Conservation (phyloP, 1,284 basidiomycete genomes). For the Tremellales sp. region DNA sequence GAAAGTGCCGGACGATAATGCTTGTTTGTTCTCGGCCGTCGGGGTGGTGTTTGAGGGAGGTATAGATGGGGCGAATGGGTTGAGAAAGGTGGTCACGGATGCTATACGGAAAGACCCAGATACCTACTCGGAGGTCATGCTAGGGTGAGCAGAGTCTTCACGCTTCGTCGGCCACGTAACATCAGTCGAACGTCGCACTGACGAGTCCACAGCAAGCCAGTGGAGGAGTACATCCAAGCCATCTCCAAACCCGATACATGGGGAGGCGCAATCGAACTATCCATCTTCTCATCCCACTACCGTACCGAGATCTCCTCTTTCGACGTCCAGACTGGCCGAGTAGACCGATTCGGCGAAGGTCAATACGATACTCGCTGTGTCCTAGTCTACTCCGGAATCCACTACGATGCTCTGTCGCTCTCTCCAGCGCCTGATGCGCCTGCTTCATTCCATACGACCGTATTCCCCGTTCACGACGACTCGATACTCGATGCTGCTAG, state of each 20-base stretch:
- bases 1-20: conserved; percentile 88
- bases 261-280: conserved; percentile 90
- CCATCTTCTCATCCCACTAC: conserved; percentile 68
- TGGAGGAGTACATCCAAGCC: conserved; percentile 69
- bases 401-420: conserved; percentile 83
- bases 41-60: conserved; percentile 79
- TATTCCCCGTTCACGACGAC: conserved; percentile 65
- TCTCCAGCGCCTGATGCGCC: conserved; percentile 72
- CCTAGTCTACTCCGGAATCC: conserved; percentile 86
- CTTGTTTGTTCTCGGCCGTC: conserved; percentile 82
- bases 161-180: neutral
- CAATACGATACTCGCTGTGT: conserved; percentile 52
- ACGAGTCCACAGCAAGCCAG: conserved; percentile 55
- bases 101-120: conserved; percentile 66
- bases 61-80: conserved; percentile 53
- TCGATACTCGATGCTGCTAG: conserved; percentile 61
- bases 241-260: conserved; percentile 75
- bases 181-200: no score
- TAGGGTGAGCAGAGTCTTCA: conserved; percentile 59
- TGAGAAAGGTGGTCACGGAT: conserved; percentile 65
- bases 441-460: conserved; percentile 78
- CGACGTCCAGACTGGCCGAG: conserved; percentile 86
- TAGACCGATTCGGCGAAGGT: conserved; percentile 71
- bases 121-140: conserved; percentile 74
- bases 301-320: conserved; percentile 79